Evolutionary conservation across 805 yeast species (phyloP).

Genomic region (Wickerhamomyces chambardii): DNA sequence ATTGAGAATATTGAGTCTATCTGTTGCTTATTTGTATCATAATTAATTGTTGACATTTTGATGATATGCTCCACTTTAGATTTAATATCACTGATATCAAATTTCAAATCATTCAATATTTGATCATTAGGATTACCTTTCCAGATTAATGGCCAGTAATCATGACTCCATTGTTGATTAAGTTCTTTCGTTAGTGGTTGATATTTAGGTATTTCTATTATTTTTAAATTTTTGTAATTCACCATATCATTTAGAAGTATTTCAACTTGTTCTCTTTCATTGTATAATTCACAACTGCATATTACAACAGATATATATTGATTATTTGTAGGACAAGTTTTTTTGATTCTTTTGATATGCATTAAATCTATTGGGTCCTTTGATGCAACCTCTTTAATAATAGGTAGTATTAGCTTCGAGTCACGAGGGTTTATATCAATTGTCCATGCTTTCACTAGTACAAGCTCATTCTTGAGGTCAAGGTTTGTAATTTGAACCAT

Average conservation of each 20-base stretch:
- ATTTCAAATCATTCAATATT: slow-evolving; percentile 42
- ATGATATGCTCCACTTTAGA: slow-evolving; percentile 21
- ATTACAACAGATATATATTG: slow-evolving; percentile 30
- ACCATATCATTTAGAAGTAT: too few species aligned
- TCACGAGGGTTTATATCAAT: slow-evolving; percentile 31
- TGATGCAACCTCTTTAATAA: slow-evolving; percentile 15
- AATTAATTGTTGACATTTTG: slow-evolving; percentile 15
- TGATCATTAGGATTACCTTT: slow-evolving; percentile 84
- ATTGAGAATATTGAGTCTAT: slow-evolving; percentile 44
- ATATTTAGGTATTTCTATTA: slow-evolving; percentile 40
- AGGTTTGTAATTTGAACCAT: slow-evolving; percentile 34
- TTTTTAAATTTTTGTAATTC: slow-evolving; percentile 12
- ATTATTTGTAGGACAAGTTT: slow-evolving; percentile 26
- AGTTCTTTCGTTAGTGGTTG: slow-evolving; percentile 70
- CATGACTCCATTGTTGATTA: slow-evolving; percentile 52
- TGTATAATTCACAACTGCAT: slow-evolving; percentile 31
- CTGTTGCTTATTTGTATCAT: slow-evolving; percentile 10
- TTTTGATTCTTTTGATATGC: slow-evolving; percentile 44
- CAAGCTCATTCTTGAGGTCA: slow-evolving; percentile 13
- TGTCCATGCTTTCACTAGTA: slow-evolving; percentile 35
- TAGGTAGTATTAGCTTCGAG: slow-evolving; percentile 15
- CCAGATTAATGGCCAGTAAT: slow-evolving; percentile 89
- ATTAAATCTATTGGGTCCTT: slow-evolving; percentile 19
- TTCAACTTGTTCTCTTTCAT: too few species aligned
- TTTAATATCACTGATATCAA: slow-evolving; percentile 37